phyloP scores from a whole-genome alignment of 2,329 filamentous ascomycete genomes.

The Calonectria multiphialidica region DNA sequence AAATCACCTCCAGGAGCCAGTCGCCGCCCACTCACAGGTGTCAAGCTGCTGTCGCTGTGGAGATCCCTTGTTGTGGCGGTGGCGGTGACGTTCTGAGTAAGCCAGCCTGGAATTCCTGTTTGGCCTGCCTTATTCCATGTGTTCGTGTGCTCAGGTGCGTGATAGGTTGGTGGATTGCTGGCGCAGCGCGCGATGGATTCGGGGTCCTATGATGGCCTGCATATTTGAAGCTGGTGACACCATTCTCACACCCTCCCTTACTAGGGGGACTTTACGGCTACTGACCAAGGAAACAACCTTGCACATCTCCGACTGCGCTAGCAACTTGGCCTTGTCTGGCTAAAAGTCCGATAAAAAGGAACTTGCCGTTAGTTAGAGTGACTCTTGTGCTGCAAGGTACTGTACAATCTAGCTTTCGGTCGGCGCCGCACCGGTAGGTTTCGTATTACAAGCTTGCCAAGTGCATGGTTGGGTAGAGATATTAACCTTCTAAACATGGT shows the following conservation, averaged over 20 bases:
- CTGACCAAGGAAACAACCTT: not conserved
- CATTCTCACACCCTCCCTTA: not conserved
- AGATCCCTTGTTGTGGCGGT: conserved; percentile 8
- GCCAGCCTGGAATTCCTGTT: not conserved
- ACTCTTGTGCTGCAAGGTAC: not conserved
- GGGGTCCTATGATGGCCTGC: conserved; percentile 5
- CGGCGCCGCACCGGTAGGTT: not conserved
- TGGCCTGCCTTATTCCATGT: not conserved
- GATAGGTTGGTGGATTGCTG: not conserved
- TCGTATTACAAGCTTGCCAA: not conserved
- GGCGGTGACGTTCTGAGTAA: conserved; percentile 5
- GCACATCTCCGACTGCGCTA: not conserved
- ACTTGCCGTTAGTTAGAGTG: not conserved
- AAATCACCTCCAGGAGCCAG: not conserved
- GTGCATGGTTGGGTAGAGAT: not conserved
- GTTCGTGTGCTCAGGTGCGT: not conserved
- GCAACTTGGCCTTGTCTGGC: no score
- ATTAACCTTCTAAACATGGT: not conserved
- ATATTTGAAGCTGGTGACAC: not conserved
- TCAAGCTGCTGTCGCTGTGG: not conserved
- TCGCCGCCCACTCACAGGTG: not conserved
- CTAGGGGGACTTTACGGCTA: not conserved
- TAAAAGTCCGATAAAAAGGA: not conserved
- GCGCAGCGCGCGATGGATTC: not conserved
- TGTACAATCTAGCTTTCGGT: not conserved